Percentiles rank a stretch among this genome's conserved stretches.
These are phyloP conservation scores for Sistotremastrum suecicum DNA, from an alignment of 768 basidiomycete species.

Conservation along the genomic window DNA sequence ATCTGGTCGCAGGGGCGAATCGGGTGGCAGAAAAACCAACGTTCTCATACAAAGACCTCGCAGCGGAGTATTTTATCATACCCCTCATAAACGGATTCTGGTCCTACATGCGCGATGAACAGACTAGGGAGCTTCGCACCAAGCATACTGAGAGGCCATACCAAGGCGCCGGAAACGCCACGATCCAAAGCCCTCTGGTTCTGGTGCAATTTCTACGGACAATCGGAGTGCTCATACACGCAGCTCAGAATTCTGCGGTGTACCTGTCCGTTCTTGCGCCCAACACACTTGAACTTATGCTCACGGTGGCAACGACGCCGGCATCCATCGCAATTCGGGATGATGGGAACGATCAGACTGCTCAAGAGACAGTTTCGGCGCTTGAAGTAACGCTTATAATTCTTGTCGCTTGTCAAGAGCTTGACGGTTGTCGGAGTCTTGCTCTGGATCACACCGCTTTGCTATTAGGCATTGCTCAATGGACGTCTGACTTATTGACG, in stretches of 20 bases:
- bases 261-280: slow-evolving; percentile 77
- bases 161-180: slow-evolving; percentile 62
- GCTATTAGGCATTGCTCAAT: slow-evolving; percentile 61
- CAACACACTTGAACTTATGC: slow-evolving; percentile 68
- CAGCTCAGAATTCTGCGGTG: slow-evolving; percentile 63
- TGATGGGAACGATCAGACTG: slow-evolving; percentile 35
- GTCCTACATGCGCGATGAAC: slow-evolving; percentile 80
- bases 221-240: slow-evolving; percentile 67
- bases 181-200: slow-evolving; percentile 67
- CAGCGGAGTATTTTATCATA: slow-evolving; percentile 77
- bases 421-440: slow-evolving; percentile 65
- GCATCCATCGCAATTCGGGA: slow-evolving; percentile 23
- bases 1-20: slow-evolving; percentile 6
- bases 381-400: slow-evolving; percentile 68
- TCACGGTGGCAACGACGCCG: slow-evolving; percentile 60
- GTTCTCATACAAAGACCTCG: slow-evolving; percentile 48
- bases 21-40: slow-evolving; percentile 7
- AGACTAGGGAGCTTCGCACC: slow-evolving; percentile 59
- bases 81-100: slow-evolving; percentile 93
- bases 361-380: slow-evolving; percentile 56
- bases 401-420: slow-evolving; percentile 57
- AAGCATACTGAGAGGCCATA: slow-evolving; percentile 45
- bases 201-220: slow-evolving; percentile 67
- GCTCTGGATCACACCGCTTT: slow-evolving; percentile 63
- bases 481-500: slow-evolving; percentile 59